Base-by-base conservation (phyloP, 345 rosid species). In the Gossypioides kirkii region DNA sequence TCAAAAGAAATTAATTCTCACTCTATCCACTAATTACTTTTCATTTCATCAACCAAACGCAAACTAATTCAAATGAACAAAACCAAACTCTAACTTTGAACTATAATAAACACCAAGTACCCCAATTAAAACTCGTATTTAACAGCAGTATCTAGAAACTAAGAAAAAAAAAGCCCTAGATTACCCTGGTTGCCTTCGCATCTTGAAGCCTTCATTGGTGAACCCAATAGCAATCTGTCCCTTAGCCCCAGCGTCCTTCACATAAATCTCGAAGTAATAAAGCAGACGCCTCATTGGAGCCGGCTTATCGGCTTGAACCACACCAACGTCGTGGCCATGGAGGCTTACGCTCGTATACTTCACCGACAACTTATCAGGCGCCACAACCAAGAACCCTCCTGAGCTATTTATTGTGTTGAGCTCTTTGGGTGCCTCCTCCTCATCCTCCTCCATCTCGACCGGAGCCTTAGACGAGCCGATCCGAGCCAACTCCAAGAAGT, bases 161-260 rank as follows among this genome's bases (percentile, higher is more conserved):
- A 41, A 63, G 36, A 8, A 59, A 70, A 58, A 17, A 22, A 74
- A 42, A 64, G 0, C 56, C 18, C 53, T 17, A 72, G 14, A 12
- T 38, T 81, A 92, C 98, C 98, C 98, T 10, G 98, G 95, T 63
- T 90, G 99, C 75, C 97, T 86, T 38, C 98, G 82, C 99, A 91
- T 92, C 76, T 85, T 89, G 87, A 90, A 92, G 58, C 67, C 76
- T 59, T 89, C 94, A 69, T 43, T 80, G 54, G 98, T 95, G 82
- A 95, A 92, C 20, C 99, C 98, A 75, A 95, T 92, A 12, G 90
- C 91, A 61, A 92, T 74, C 60, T 92, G 88, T 0, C 98, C 97
- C 78, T 86, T 95, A 20, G 45, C 73, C 14, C 98, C 98, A 72
- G 89, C 92, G 71, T 91, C 80, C 80, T 84, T 87, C 45, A 92